Conservation (phyloP, 192 early-diverging fungal genomes). For the Pilobolus umbonatus region DNA sequence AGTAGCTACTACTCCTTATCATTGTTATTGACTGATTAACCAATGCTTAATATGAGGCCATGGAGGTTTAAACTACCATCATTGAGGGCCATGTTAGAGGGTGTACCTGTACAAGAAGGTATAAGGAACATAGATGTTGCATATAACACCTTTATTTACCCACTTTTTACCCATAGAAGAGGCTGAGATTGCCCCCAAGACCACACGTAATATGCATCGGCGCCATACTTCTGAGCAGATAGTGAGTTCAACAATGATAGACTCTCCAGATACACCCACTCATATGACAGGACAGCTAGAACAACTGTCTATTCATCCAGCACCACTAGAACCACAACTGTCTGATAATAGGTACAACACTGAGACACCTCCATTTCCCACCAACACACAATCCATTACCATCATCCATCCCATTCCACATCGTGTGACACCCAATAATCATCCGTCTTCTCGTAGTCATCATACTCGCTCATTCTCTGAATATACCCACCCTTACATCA, state of each 20-base stretch:
- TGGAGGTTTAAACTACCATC: conserved; percentile 52
- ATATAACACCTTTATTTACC: background rate
- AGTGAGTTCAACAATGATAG: conserved; percentile 53
- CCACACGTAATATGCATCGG: conserved; percentile 2
- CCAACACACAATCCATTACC: background rate
- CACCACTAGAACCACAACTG: conserved; percentile 17
- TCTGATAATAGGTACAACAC: background rate
- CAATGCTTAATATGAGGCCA: too few species aligned
- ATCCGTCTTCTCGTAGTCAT: conserved; percentile 26
- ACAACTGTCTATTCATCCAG: conserved; percentile 14
- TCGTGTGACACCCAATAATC: background rate
- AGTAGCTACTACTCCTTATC: too few species aligned
- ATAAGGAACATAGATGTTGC: conserved; percentile 8
- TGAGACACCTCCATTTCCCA: background rate
- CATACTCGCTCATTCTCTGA: conserved; percentile 36
- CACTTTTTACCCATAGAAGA: background rate
- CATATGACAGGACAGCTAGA: conserved; percentile 2
- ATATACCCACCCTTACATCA: conserved; percentile 38
- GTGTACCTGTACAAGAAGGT: background rate
- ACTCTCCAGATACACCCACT: background rate
- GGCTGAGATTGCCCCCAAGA: background rate
- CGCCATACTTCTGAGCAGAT: conserved; percentile 20
- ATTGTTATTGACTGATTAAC: too few species aligned
- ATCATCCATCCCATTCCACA: conserved; percentile 7
- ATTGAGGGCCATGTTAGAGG: conserved; percentile 51